Evolutionary conservation across 2,329 filamentous ascomycete genomes (phyloP).

Genomic region (Aspergillus sergii): DNA sequence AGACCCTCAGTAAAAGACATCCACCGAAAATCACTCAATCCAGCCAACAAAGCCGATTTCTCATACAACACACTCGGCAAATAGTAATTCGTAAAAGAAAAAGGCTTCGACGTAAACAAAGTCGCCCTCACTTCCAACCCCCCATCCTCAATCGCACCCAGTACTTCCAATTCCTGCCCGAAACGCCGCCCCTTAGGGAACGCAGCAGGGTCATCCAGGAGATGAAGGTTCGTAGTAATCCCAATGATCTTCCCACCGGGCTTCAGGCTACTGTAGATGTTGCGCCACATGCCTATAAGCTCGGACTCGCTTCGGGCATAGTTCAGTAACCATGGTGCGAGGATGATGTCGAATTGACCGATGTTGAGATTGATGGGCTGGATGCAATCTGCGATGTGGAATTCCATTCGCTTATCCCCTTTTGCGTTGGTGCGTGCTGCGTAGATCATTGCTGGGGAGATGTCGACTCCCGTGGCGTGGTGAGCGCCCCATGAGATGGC

Average conservation of each 20-base stretch:
- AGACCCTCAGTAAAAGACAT: background rate
- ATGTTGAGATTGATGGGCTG: background rate
- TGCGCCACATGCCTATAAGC: background rate
- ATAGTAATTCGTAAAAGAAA: background rate
- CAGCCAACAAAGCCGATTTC: background rate
- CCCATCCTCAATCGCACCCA: background rate
- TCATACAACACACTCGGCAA: background rate
- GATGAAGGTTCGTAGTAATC: background rate
- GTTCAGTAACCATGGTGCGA: conserved; percentile 4
- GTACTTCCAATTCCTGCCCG: background rate
- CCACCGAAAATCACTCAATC: background rate
- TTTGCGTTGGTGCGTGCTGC: background rate
- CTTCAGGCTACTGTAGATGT: background rate
- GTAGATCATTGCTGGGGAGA: background rate
- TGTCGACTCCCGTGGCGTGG: background rate
- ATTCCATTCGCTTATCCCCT: background rate
- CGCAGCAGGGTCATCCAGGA: background rate
- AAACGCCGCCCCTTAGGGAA: background rate
- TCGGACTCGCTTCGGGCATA: background rate
- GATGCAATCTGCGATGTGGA: conserved; percentile 5
- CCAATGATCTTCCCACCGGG: background rate
- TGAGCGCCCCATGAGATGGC: background rate
- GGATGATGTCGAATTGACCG: background rate
- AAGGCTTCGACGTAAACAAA: background rate
- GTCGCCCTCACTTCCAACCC: background rate